Base-by-base conservation (phyloP, 2,329 filamentous ascomycete species). In the Cladophialophora psammophila region DNA sequence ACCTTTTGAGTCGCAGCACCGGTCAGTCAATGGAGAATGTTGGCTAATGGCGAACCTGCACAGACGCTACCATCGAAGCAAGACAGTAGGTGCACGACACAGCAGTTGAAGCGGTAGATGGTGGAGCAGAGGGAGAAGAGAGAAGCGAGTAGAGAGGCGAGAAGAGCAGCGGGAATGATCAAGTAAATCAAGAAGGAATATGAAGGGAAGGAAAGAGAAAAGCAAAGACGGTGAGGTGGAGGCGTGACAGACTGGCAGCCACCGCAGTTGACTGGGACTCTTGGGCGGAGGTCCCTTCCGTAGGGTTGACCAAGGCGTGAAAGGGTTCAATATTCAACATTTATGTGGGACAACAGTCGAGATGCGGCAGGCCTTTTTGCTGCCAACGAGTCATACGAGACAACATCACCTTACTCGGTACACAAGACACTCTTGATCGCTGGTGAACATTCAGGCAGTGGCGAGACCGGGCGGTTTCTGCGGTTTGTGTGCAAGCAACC, bases 201-300 rank as follows among this genome's bases (percentile, higher is more conserved):
- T 26, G 57, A 31, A 61, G 31, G 34, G 56, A 34, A 55, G 40
- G 20, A 48, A 9, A 42, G 31, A 26, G 40, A 61, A 32, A n/a
- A 18, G 42, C n/a, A 26, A 34, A 52, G 62, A 35, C 20, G 53
- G 62, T 64, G 62, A 40, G 48, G 62, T 57, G 60, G 40, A 63
- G 60, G 57, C 32, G 57, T 50, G 57, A 60, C 32, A 36, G 40
- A 48, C 10, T 35, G 57, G 57, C 26, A 45, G 57, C 31, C 57
- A 60, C n/a, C 57, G 15, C 13, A 45, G 7, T 34, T 60, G 38
- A n/a, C 15, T 20, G 15, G 36, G n/a, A 32, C 26, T 31, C 20
- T 48, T 31, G 13, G 57, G 45, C 32, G 26, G n/a, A 31, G 13
- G 48, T 34, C 26, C 7, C 12, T 59, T 32, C 18, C 20, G 50